Conservation (phyloP, 2,329 filamentous ascomycete species). For the Acephala macrosclerotiorum region DNA sequence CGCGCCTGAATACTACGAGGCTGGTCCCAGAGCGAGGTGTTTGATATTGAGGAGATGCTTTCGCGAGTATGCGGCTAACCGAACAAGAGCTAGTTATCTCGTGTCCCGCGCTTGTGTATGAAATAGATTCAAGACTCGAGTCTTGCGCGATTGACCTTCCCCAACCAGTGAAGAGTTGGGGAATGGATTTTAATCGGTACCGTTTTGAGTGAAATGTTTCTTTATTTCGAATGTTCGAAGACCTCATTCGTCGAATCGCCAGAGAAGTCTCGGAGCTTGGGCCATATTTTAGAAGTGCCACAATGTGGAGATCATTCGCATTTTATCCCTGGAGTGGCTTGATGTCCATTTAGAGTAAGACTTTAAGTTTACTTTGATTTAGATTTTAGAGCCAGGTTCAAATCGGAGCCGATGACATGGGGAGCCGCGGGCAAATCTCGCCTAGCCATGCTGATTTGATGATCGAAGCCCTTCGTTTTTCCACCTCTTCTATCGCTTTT, state of each 20-base stretch:
- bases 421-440: background rate
- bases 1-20: slow-evolving; percentile 9
- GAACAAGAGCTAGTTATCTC: background rate
- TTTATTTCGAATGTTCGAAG: background rate
- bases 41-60: slow-evolving; percentile 30
- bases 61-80: slow-evolving; percentile 9
- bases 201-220: background rate
- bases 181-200: background rate
- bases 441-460: slow-evolving; percentile 6
- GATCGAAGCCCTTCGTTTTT: background rate
- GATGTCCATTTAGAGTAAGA: background rate
- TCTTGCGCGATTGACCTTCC: background rate
- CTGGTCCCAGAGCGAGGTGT: slow-evolving; percentile 16
- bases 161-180: background rate
- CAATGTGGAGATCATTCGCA: slow-evolving; percentile 6
- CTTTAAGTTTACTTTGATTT: background rate
- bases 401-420: background rate
- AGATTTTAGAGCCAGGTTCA: background rate
- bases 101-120: background rate
- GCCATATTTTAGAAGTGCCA: background rate
- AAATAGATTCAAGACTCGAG: background rate
- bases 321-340: background rate
- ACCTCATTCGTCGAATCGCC: background rate
- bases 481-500: background rate
- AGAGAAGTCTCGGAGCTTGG: slow-evolving; percentile 4